Evolutionary conservation across 768 basidiomycete genomes (phyloP), one percentile per base, ranked within the genome.

Genomic region (Collybia sordida): DNA sequence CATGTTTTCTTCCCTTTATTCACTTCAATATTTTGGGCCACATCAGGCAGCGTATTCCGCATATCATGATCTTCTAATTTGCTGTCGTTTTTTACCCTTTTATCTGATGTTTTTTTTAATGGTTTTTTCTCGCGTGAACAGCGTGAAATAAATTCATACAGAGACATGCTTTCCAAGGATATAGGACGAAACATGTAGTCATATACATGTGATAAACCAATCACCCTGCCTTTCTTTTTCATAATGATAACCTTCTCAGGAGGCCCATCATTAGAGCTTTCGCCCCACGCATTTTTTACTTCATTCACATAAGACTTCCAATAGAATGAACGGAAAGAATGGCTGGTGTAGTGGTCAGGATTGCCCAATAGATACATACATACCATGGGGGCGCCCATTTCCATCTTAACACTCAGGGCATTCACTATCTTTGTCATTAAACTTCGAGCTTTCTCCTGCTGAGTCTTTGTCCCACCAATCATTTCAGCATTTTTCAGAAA

Each of bases 331-430:
- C 59, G 51, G 56, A 74, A 74, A 3, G 25, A 54, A 49, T 71
- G 66, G 45, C 57, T 66, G 0, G 70, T 72, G 43, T 74, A 73
- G 19, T 71, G 69, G 48, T 75, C 72, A 17, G 68, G 69, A 43
- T 67, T 54, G 5, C 59, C 63, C 9, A 72, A 49, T 0, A 73
- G 42, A 42, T 72, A 73, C 50, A 69, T 51, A 12, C 51, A 61
- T 3, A 64, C 64, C 63, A 73, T 67, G 0, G 72, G 72, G 14
- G 59, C 34, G 21, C 34, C n/a, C n/a, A n/a, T n/a, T n/a, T n/a
- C n/a, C n/a, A n/a, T n/a, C n/a, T n/a, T n/a, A n/a, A n/a, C n/a
- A n/a, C n/a, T n/a, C n/a, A n/a, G n/a, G n/a, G n/a, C n/a, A n/a
- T n/a, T n/a, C n/a, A n/a, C n/a, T n/a, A 75, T 68, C 48, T 70